Evolutionary conservation across 2,329 filamentous ascomycete species (phyloP).

Genomic region (Trichoderma lentiforme): DNA sequence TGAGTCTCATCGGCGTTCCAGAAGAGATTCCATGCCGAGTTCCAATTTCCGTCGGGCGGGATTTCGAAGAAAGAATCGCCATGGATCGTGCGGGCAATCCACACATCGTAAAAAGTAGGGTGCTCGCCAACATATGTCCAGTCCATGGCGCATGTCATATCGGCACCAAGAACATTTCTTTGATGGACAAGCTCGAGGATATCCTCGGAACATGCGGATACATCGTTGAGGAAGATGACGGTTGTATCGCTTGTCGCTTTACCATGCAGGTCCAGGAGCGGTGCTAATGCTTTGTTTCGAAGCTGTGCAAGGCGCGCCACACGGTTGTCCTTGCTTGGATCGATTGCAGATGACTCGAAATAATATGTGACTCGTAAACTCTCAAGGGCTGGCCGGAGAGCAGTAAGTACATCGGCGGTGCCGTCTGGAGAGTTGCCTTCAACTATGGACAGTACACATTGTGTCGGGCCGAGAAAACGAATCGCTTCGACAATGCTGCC

Average conservation of each 20-base stretch:
- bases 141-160: conserved; percentile 59
- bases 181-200: conserved; percentile 56
- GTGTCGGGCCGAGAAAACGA: conserved; percentile 45
- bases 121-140: conserved; percentile 47
- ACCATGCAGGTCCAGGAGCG: conserved; percentile 35
- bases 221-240: conserved; percentile 53
- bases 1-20: conserved; percentile 43
- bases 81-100: conserved; percentile 49
- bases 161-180: conserved; percentile 42
- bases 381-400: conserved; percentile 39
- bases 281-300: conserved; percentile 51
- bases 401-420: conserved; percentile 46
- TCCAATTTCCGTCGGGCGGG: conserved; percentile 47
- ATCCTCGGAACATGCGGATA: conserved; percentile 52
- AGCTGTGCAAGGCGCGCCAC: conserved; percentile 49
- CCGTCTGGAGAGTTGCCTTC: conserved; percentile 52
- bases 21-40: conserved; percentile 50
- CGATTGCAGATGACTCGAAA: conserved; percentile 40
- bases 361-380: conserved; percentile 39
- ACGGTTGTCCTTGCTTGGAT: conserved; percentile 43
- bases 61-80: conserved; percentile 57
- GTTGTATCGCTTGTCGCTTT: conserved; percentile 37
- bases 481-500: conserved; percentile 49
- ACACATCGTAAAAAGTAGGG: conserved; percentile 44
- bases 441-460: conserved; percentile 50